Evolutionary conservation across 352 stramenopile species (phyloP).

Genomic region (Phytophthora syringae): DNA sequence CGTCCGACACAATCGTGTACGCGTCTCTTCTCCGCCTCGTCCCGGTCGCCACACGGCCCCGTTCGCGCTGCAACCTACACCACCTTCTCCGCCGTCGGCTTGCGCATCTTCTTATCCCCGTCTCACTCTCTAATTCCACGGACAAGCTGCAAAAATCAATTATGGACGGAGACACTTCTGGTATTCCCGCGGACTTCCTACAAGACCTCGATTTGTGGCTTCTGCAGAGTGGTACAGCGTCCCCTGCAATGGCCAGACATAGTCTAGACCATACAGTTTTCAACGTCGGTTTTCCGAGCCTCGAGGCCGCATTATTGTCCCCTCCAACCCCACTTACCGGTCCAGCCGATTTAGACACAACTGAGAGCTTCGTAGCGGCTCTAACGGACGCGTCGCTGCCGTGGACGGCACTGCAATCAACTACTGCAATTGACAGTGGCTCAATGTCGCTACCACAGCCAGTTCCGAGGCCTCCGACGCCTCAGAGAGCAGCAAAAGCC

Average conservation of each 20-base stretch:
- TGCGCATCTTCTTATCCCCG: not conserved
- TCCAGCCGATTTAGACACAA: constrained; percentile 1
- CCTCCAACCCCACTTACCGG: constrained; percentile 9
- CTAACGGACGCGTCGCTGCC: constrained; percentile 16
- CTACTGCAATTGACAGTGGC: not conserved
- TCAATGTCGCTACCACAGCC: not conserved
- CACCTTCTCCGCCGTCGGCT: constrained; percentile 7
- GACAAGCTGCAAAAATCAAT: constrained; percentile 5
- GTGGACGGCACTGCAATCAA: not conserved
- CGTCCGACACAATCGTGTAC: not conserved
- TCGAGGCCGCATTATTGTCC: constrained; percentile 19
- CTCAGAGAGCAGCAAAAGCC: constrained; percentile 2
- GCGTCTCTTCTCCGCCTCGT: not conserved
- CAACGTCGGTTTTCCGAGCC: constrained; percentile 4
- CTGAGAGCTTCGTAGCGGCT: constrained; percentile 11
- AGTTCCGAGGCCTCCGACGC: not conserved
- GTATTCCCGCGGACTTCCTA: constrained; percentile 37
- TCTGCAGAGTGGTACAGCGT: constrained; percentile 2
- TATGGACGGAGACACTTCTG: constrained; percentile 32
- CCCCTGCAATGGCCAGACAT: constrained; percentile 1
- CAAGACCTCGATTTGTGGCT: constrained; percentile 43
- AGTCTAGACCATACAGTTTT: not conserved
- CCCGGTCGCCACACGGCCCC: not conserved
- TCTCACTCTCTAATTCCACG: not conserved
- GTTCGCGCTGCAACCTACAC: not conserved